These are phyloP conservation scores for Tricholoma furcatifolium DNA, from an alignment of 768 basidiomycete genomes.

Conservation along the genomic window DNA sequence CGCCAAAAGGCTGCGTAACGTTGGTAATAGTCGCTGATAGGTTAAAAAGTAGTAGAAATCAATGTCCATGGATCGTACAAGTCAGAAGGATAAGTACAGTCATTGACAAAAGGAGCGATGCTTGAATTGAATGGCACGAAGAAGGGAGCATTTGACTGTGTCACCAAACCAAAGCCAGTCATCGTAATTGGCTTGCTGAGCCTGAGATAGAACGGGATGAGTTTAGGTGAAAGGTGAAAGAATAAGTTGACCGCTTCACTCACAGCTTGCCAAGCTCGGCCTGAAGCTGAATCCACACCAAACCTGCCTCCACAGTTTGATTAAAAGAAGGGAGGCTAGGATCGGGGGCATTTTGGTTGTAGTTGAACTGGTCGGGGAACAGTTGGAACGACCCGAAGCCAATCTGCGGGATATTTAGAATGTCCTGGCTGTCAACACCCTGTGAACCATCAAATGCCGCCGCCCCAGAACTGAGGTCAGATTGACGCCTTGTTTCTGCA, in stretches of 20 bases:
- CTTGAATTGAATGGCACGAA: slow-evolving; percentile 66
- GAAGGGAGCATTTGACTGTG: slow-evolving; percentile 45
- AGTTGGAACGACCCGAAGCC: slow-evolving; percentile 60
- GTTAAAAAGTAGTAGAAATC: background rate
- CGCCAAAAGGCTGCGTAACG: slow-evolving; percentile 38
- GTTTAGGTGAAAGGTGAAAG: background rate
- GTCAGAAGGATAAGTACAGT: slow-evolving; percentile 23
- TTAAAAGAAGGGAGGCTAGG: slow-evolving; percentile 50
- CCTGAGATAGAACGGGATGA: slow-evolving; percentile 30
- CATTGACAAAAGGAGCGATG: slow-evolving; percentile 36
- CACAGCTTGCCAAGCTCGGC: slow-evolving; percentile 44
- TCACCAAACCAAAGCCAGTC: slow-evolving; percentile 63
- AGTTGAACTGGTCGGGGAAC: slow-evolving; percentile 70
- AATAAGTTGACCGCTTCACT: slow-evolving; percentile 10
- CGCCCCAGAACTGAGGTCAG: slow-evolving; percentile 37
- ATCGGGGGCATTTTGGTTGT: slow-evolving; percentile 39
- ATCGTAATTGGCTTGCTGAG: slow-evolving; percentile 54
- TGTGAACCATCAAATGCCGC: slow-evolving; percentile 57
- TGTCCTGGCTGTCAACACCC: slow-evolving; percentile 68
- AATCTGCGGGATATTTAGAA: slow-evolving; percentile 54
- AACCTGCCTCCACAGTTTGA: slow-evolving; percentile 48
- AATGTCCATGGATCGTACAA: background rate
- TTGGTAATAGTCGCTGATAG: slow-evolving; percentile 5
- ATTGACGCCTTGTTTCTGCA: slow-evolving; percentile 48
- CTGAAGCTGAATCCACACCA: slow-evolving; percentile 56